A percentile compares a stretch with the other conserved stretches of the same genome.
phyloP scores from a whole-genome alignment of 371 early-diverging fungal genomes.

The Apophysomyces elegans region DNA sequence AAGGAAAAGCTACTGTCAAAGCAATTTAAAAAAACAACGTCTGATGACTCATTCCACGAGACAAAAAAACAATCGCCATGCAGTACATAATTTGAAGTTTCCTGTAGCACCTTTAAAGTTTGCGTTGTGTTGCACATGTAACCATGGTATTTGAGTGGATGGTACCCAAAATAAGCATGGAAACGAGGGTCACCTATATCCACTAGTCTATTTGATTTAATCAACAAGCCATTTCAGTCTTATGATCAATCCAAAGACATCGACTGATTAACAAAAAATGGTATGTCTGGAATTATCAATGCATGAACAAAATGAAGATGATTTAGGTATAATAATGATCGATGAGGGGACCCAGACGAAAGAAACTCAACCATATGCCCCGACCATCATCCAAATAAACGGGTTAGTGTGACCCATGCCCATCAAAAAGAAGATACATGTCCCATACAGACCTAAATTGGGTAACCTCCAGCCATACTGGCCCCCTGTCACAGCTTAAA shows the following conservation, averaged over 20 bases:
- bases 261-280: background rate
- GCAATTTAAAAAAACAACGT: background rate
- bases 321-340: conserved; percentile 1
- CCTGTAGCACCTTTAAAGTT: conserved; percentile 5
- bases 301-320: background rate
- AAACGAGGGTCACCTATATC: background rate
- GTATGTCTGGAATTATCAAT: background rate
- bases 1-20: background rate
- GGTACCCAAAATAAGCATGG: conserved; percentile 8
- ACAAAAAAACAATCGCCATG: conserved; percentile 4
- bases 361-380: background rate
- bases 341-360: background rate
- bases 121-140: conserved; percentile 3
- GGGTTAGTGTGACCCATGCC: background rate
- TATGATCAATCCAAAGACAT: background rate
- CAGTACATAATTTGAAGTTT: background rate
- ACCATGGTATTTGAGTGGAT: conserved; percentile 5
- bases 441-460: background rate
- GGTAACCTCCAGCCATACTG: conserved; percentile 3
- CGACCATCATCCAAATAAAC: conserved; percentile 8
- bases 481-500: conserved; percentile 9
- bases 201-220: background rate
- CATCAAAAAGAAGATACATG: background rate
- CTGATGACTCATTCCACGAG: conserved; percentile 7
- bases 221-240: background rate